These are phyloP conservation scores for Dendrobium chrysotoxum DNA, from an alignment of 106 monocot genomes.

Conservation along the genomic window DNA sequence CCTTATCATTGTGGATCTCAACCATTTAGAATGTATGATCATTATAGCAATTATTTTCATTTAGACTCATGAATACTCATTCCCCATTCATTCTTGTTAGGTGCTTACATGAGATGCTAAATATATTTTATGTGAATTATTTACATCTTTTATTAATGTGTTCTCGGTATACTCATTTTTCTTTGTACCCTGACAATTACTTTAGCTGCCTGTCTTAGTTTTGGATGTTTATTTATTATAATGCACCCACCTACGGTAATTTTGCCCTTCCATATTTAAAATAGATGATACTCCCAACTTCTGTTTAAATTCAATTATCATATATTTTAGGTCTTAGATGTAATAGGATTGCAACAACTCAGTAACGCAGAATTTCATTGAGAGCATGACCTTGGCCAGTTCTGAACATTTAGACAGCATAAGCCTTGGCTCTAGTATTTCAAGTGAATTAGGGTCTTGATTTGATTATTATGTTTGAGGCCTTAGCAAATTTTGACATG, in stretches of 20 bases:
- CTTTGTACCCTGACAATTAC: not conserved
- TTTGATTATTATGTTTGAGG: no score
- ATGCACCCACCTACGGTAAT: not conserved
- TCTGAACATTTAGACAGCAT: no score
- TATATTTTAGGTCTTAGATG: not conserved
- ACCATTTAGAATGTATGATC: not conserved
- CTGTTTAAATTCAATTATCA: not conserved
- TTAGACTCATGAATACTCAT: not conserved
- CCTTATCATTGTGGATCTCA: not conserved
- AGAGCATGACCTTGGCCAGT: no score
- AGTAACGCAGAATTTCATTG: no score
- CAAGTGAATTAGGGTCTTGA: no score
- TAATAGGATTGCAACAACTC: not conserved
- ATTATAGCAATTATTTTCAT: not conserved
- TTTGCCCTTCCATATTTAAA: not conserved
- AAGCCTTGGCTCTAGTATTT: no score
- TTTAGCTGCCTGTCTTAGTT: not conserved
- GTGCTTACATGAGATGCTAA: not conserved
- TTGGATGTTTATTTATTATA: not conserved
- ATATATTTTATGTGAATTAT: not conserved
- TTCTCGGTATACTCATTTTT: not conserved
- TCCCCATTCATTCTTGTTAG: not conserved
- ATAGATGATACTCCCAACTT: not conserved
- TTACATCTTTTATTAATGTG: not conserved
- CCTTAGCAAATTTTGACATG: no score